phyloP scores from a whole-genome alignment of 345 rosid species.

The Eucalyptus decipiens region DNA sequence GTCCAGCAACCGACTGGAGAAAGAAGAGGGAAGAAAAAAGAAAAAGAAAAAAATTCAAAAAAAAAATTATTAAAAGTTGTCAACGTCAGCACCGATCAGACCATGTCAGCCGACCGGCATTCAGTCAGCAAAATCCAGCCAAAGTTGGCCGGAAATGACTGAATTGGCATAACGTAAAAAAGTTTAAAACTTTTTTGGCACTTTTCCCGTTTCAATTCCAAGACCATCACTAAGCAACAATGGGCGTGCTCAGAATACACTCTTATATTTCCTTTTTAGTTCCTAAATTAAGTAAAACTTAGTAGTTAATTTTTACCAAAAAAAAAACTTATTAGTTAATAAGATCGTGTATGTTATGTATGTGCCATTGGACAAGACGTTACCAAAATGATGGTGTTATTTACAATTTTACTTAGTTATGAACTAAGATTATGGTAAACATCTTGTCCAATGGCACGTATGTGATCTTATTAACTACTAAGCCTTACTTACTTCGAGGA shows the following conservation, averaged over 20 bases:
- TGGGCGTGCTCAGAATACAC: not conserved
- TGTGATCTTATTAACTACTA: not conserved
- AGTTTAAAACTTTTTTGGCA: too few relatives aligned
- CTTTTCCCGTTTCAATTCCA: not conserved
- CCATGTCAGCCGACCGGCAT: too few relatives aligned
- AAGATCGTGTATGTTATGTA: not conserved
- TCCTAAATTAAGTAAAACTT: not conserved
- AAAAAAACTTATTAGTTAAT: not conserved
- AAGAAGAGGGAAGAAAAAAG: too few relatives aligned
- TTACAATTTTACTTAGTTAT: not conserved
- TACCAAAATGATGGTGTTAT: not conserved
- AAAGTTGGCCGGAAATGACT: too few relatives aligned
- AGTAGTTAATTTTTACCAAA: not conserved
- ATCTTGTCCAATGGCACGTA: not conserved
- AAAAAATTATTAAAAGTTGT: too few relatives aligned
- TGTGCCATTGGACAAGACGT: not conserved
- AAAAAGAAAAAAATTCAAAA: too few relatives aligned
- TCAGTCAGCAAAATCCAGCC: too few relatives aligned
- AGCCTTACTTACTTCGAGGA: slow-evolving; percentile 26
- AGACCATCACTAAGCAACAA: not conserved
- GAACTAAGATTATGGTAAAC: slow-evolving; percentile 35
- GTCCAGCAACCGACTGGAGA: too few relatives aligned
- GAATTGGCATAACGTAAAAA: too few relatives aligned
- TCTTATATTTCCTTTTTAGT: not conserved
- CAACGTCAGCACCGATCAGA: too few relatives aligned